Percentiles rank a stretch among this genome's conserved stretches.
Conservation (phyloP, 2,329 filamentous ascomycete genomes). For the Cordyceps cicadae region DNA sequence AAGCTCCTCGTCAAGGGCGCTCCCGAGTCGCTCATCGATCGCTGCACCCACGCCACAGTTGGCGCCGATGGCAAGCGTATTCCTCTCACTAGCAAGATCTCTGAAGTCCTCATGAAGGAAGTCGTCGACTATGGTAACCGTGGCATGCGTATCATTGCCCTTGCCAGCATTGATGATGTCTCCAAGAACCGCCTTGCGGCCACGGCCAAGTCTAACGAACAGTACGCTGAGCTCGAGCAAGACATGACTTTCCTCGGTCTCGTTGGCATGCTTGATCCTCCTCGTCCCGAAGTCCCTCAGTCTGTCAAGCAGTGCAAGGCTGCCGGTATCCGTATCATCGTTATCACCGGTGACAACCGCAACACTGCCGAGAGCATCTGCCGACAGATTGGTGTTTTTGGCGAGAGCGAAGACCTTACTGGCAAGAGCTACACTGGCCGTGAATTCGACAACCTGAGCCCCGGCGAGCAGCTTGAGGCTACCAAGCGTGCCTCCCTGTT, state of each 20-base stretch:
- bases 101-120: slow-evolving; percentile 65
- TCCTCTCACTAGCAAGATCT: slow-evolving; percentile 59
- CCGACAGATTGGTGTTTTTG: slow-evolving; percentile 92
- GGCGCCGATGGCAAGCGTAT: slow-evolving; percentile 74
- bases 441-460: slow-evolving; percentile 80
- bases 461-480: slow-evolving; percentile 71
- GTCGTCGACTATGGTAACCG: slow-evolving; percentile 84
- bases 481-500: slow-evolving; percentile 84
- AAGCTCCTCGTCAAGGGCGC: slow-evolving; percentile 93
- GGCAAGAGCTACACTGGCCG: slow-evolving; percentile 95
- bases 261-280: slow-evolving; percentile 93
- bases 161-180: slow-evolving; percentile 76
- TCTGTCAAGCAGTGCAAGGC: slow-evolving; percentile 86
- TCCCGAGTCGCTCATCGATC: slow-evolving; percentile 86
- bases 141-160: slow-evolving; percentile 87
- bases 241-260: slow-evolving; percentile 90
- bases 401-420: slow-evolving; percentile 66
- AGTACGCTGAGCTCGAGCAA: slow-evolving; percentile 84
- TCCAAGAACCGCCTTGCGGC: slow-evolving; percentile 59
- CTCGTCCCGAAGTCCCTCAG: slow-evolving; percentile 77
- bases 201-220: slow-evolving; percentile 69
- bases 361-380: slow-evolving; percentile 98
- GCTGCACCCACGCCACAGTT: slow-evolving; percentile 74
- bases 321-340: slow-evolving; percentile 91
- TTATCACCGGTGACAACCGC: slow-evolving; percentile 96